phyloP scores from a whole-genome alignment of 169 alveolate species.

The Amoebophrya sp. region DNA sequence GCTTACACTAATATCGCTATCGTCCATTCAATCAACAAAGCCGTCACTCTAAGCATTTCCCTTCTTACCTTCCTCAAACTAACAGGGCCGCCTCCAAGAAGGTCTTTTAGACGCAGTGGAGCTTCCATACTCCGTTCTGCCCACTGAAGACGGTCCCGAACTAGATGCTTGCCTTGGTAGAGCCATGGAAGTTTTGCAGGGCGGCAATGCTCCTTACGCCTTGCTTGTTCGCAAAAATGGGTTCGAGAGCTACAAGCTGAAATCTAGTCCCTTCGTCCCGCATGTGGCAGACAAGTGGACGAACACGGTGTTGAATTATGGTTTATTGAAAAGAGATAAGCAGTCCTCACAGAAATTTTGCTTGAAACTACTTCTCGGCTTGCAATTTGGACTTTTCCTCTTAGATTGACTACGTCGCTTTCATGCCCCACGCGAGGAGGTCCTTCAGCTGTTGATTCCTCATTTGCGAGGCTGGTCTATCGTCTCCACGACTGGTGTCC shows the following conservation, averaged over 20 bases:
- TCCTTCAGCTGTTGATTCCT: not conserved
- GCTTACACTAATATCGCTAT: too few species aligned
- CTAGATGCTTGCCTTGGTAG: not conserved
- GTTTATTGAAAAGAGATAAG: too few species aligned
- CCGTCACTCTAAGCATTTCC: not conserved
- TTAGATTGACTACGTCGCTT: too few species aligned
- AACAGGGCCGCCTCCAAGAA: not conserved
- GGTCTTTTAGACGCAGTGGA: not conserved
- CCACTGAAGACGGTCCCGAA: not conserved
- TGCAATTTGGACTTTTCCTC: too few species aligned
- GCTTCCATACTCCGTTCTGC: not conserved
- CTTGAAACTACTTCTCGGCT: too few species aligned
- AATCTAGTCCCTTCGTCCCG: not conserved
- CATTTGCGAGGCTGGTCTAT: not conserved
- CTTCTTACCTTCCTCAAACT: too few species aligned
- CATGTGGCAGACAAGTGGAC: not conserved
- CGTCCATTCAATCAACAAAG: not conserved
- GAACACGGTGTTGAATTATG: too few species aligned
- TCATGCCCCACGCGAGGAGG: not conserved
- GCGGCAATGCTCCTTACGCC: not conserved
- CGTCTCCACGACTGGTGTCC: slow-evolving; percentile 59
- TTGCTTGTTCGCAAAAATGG: not conserved
- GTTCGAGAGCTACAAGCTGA: not conserved
- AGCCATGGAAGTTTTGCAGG: not conserved
- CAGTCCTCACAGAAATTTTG: too few species aligned